These are phyloP conservation scores for Typha latifolia DNA, from an alignment of 176 grass and related monocot species.

Conservation along the genomic window DNA sequence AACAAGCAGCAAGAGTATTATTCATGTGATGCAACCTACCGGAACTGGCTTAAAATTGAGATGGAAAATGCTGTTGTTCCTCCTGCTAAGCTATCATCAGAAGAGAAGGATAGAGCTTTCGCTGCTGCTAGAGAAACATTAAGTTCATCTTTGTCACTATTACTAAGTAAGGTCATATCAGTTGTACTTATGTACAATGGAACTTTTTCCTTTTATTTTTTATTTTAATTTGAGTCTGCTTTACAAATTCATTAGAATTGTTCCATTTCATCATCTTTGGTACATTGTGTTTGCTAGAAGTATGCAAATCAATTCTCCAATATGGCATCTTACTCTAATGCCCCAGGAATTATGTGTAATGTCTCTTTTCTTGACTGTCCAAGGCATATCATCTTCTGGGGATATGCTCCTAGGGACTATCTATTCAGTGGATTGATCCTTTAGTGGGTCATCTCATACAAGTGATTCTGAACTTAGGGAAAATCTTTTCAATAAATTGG, in stretches of 20 bases:
- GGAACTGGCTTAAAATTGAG: conserved; percentile 87
- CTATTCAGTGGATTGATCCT: not conserved
- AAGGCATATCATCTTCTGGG: too few species aligned
- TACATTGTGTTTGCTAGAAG: too few species aligned
- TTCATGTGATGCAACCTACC: conserved; percentile 91
- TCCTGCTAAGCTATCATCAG: conserved; percentile 73
- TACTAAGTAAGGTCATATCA: conserved; percentile 44
- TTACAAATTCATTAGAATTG: too few species aligned
- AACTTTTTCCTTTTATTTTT: not conserved
- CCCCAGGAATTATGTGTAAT: too few species aligned
- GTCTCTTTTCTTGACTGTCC: too few species aligned
- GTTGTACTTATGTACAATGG: not conserved
- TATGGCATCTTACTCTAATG: too few species aligned
- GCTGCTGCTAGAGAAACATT: conserved; percentile 74
- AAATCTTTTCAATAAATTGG: too few species aligned
- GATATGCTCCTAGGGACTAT: not conserved
- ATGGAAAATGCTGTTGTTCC: conserved; percentile 58
- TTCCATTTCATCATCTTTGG: too few species aligned
- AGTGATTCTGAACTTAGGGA: too few species aligned
- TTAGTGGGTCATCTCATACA: too few species aligned
- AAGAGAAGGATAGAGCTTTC: conserved; percentile 69
- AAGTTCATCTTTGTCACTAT: conserved; percentile 55
- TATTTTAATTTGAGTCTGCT: too few species aligned
- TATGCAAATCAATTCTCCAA: too few species aligned
- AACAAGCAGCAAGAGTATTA: conserved; percentile 82